phyloP scores from a whole-genome alignment of 768 basidiomycete species.

The Trametes coccinea region DNA sequence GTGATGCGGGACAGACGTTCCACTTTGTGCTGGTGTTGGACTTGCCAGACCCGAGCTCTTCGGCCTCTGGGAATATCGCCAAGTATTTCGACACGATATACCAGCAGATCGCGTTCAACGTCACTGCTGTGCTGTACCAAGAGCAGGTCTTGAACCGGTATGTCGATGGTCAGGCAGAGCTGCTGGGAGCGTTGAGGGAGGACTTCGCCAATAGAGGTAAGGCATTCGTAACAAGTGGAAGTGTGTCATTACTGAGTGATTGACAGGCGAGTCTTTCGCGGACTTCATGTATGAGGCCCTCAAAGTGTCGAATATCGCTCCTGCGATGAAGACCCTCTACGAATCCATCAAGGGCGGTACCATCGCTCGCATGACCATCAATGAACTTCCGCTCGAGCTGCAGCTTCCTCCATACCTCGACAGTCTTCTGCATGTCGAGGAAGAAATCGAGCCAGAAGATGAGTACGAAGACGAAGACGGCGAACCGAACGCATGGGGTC shows the following conservation, averaged over 20 bases:
- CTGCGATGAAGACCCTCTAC: constrained; percentile 78
- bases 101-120: constrained; percentile 83
- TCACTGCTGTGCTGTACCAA: constrained; percentile 90
- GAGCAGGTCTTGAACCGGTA: constrained; percentile 87
- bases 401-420: constrained; percentile 85
- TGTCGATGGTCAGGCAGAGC: constrained; percentile 79
- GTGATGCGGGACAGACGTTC: constrained; percentile 61
- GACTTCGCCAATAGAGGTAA: constrained; percentile 65
- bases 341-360: constrained; percentile 74
- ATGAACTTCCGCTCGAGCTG: constrained; percentile 78
- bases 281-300: constrained; percentile 60
- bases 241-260: not conserved
- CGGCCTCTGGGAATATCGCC: constrained; percentile 70
- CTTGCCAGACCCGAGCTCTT: constrained; percentile 86
- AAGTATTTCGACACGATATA: constrained; percentile 88
- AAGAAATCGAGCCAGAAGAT: constrained; percentile 52
- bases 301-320: constrained; percentile 67
- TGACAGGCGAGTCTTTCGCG: constrained; percentile 53
- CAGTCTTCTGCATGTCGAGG: constrained; percentile 64
- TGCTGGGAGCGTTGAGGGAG: constrained; percentile 70
- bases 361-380: constrained; percentile 77
- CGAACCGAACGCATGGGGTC: constrained; percentile 56
- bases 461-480: constrained; percentile 43
- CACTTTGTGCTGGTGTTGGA: constrained; percentile 88
- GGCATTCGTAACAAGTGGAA: not conserved